Conservation (phyloP, 768 basidiomycete species). For the Dendrothele bispora region DNA sequence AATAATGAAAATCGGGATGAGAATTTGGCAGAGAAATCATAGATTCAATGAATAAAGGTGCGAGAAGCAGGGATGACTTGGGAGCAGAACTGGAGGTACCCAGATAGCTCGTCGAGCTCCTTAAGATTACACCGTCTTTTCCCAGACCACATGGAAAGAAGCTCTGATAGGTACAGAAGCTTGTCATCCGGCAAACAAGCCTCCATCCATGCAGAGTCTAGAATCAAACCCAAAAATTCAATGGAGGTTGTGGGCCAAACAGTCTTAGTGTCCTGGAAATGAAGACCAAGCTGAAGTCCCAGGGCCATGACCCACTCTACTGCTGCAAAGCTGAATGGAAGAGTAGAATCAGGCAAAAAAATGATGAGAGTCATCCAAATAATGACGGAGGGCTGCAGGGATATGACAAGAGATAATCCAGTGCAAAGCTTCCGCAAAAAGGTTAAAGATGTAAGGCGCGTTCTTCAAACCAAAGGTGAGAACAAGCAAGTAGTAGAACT, state of each 20-base stretch:
- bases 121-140: conserved; percentile 16
- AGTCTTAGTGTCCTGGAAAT: conserved; percentile 26
- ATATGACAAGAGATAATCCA: conserved; percentile 37
- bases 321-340: too few relatives aligned
- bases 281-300: conserved; percentile 25
- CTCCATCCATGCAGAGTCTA: conserved; percentile 25
- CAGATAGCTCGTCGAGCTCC: conserved; percentile 29
- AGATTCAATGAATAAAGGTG: conserved; percentile 25
- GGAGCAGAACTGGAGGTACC: conserved; percentile 31
- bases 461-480: too few relatives aligned
- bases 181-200: conserved; percentile 31
- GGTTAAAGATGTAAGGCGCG: too few relatives aligned
- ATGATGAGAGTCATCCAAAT: conserved; percentile 32
- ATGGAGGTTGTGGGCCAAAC: conserved; percentile 17
- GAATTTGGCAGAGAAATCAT: conserved; percentile 27
- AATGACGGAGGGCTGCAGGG: conserved; percentile 27
- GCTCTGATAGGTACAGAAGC: conserved; percentile 20
- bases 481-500: too few relatives aligned
- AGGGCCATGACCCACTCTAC: conserved; percentile 29
- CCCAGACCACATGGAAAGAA: conserved; percentile 19
- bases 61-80: conserved; percentile 31
- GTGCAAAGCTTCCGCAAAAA: too few relatives aligned
- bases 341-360: conserved; percentile 13
- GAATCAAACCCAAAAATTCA: conserved; percentile 26
- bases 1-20: conserved; percentile 12